Evolutionary conservation across 371 early-diverging fungal species (phyloP).

Genomic region (Smittium mucronatum): DNA sequence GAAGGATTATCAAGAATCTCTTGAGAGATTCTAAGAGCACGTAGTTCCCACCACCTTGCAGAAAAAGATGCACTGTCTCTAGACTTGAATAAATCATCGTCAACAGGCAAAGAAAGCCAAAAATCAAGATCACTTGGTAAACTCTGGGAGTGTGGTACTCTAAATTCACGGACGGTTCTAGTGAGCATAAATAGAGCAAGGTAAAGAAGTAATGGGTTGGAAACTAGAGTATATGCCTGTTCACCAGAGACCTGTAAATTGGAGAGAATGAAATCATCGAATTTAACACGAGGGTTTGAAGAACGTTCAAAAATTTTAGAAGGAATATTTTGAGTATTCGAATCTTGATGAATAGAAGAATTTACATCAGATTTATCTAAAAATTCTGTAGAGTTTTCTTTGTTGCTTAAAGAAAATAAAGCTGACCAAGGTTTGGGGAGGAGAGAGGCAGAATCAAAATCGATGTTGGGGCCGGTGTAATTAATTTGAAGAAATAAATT

Average conservation of each 20-base stretch:
- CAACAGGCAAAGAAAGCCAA: background rate
- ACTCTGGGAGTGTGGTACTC: background rate
- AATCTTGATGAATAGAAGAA: background rate
- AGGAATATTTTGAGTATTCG: background rate
- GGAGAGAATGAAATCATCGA: slow-evolving; percentile 23
- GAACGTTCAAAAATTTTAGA: background rate
- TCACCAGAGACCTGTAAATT: slow-evolving; percentile 66
- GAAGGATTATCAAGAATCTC: slow-evolving; percentile 72
- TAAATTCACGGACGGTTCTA: background rate
- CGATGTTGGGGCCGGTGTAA: slow-evolving; percentile 30
- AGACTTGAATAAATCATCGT: background rate
- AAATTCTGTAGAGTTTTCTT: background rate
- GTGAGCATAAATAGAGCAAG: slow-evolving; percentile 51
- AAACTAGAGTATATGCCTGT: slow-evolving; percentile 64
- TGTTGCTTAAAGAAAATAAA: background rate
- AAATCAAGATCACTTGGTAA: slow-evolving; percentile 17
- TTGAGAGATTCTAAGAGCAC: slow-evolving; percentile 66
- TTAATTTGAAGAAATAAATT: slow-evolving; percentile 29
- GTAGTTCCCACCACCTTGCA: slow-evolving; percentile 59
- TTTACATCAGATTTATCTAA: background rate
- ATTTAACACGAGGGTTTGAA: slow-evolving; percentile 7
- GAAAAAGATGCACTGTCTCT: slow-evolving; percentile 10
- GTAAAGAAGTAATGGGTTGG: slow-evolving; percentile 49
- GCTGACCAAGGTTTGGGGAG: slow-evolving; percentile 12
- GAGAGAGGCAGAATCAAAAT: slow-evolving; percentile 21